These are phyloP conservation scores for Agrocybe pediades DNA, from an alignment of 768 basidiomycete species.

Conservation along the genomic window DNA sequence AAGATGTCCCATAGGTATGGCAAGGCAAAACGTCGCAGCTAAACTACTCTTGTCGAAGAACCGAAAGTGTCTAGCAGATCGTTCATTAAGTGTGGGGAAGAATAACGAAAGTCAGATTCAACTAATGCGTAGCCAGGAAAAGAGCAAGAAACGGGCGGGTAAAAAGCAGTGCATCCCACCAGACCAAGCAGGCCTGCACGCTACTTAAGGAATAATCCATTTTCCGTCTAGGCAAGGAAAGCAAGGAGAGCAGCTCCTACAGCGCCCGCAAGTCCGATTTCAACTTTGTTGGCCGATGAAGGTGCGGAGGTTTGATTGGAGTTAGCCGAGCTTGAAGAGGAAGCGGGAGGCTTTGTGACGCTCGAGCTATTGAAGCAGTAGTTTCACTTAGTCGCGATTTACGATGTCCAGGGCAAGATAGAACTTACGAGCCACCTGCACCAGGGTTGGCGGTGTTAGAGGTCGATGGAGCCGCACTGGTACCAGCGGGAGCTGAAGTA, in stretches of 20 bases:
- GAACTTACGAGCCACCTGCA: slow-evolving; percentile 2
- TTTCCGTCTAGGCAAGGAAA: slow-evolving; percentile 2
- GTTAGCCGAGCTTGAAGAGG: slow-evolving; percentile 13
- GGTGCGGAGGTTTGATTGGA: slow-evolving; percentile 7
- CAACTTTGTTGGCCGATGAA: slow-evolving; percentile 18
- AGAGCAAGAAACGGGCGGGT: background rate
- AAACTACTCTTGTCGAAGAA: background rate
- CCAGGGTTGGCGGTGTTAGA: slow-evolving; percentile 16
- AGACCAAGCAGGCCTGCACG: background rate
- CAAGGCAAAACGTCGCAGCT: background rate
- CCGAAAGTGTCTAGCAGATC: background rate
- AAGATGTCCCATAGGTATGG: background rate
- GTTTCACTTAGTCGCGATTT: no score
- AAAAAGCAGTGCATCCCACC: no score
- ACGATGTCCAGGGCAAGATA: slow-evolving; percentile 9
- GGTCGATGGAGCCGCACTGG: slow-evolving; percentile 18
- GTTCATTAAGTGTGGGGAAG: background rate
- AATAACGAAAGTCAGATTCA: background rate
- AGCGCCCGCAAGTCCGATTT: slow-evolving; percentile 3
- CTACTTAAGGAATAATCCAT: background rate
- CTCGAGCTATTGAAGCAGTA: background rate
- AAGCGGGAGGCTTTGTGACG: background rate
- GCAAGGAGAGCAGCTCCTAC: slow-evolving; percentile 13
- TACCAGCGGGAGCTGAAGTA: slow-evolving; percentile 13
- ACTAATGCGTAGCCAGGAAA: background rate